phyloP scores from a whole-genome alignment of 345 rosid species.

The thale cress (Arabidopsis thaliana) region TAIR10.1 NC_003075.7:8713001-8713500 shows the following conservation, averaged over 20 bases:
- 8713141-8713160: conserved; percentile 44
- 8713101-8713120: conserved; percentile 99
- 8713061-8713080: conserved; percentile 98
- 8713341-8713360: conserved; percentile 13
- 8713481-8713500: neutral
- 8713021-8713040: neutral
- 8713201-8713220: too few species aligned
- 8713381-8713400: neutral
- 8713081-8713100: conserved; percentile 70
- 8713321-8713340: conserved; percentile 66
- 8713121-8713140: conserved; percentile 67
- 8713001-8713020: neutral
- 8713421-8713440: neutral
- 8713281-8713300: conserved; percentile 78
- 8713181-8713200: too few species aligned
- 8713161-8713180: too few species aligned
- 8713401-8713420: neutral
- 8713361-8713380: neutral
- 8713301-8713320: conserved; percentile 87
- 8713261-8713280: conserved; percentile 77
- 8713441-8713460: neutral
- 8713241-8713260: conserved; percentile 99
- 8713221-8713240: conserved; percentile 24
- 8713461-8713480: neutral
- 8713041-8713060: conserved; percentile 44